Base-by-base conservation (phyloP, 2,329 filamentous ascomycete species). In the Ophiostoma piceae region DNA sequence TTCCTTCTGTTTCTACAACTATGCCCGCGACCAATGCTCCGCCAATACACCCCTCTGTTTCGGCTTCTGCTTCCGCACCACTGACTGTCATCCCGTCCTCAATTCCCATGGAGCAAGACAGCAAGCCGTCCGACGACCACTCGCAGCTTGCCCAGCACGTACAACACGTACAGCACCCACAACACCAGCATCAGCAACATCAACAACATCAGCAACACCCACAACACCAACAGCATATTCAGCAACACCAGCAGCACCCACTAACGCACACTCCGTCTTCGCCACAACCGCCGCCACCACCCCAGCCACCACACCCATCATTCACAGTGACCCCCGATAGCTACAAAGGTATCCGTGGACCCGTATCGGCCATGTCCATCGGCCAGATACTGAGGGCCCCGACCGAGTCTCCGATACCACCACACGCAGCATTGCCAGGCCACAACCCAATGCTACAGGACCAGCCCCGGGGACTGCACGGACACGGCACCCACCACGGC, bases 281-380 rank as follows among this genome's bases (percentile, higher is more conserved):
- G 79, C 84, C 72, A 68, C 83, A 75, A 73, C 73, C 54, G 70
- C 72, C 51, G 32, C 72, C 51, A 62, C 70, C 66, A 71, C 67
- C 68, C 4, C 64, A 66, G 11, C 69, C 66, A 7, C 54, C 66
- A 43, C 74, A 76, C 62, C 74, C 73, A 65, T 76, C 71, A 60
- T 78, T 74, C 69, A 73, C 72, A 60, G 75, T 78, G 51, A 72
- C 75, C 8, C 74, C 78, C 16, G 75, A 80, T 73, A 77, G 80
- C 14, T 85, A 84, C 75, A 80, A 82, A 71, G 81, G 84, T 35
- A 67, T 74, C 54, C 72, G 73, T 79, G 82, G 71, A 1, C 80
- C 84, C 74, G 82, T 86, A 62, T 81, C 84, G 67, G 72, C 83
- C 75, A 74, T 82, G 72, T 74, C 75, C 14, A 75, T 76, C 8